A percentile compares a stretch with the other conserved stretches of the same genome.
These are phyloP conservation scores for Ceratobasidium sp. DNA, from an alignment of 1,284 basidiomycete species.

Conservation along the genomic window DNA sequence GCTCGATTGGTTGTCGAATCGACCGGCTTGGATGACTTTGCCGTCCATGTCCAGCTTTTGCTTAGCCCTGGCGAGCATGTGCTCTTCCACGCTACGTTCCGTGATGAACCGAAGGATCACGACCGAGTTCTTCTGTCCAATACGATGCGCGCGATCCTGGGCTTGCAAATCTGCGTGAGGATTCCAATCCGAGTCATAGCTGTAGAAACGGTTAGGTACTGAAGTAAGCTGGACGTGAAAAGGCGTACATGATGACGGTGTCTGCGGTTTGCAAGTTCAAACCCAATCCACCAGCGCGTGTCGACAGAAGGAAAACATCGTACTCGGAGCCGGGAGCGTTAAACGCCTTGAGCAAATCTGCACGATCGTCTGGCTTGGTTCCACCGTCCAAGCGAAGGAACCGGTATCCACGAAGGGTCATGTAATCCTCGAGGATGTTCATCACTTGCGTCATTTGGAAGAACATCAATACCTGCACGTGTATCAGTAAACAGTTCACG, in stretches of 20 bases:
- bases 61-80: constrained; percentile 93
- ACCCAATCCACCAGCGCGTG: constrained; percentile 96
- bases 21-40: constrained; percentile 99
- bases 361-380: constrained; percentile 98
- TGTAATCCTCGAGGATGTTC: constrained; percentile 99
- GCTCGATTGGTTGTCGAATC: constrained; percentile 98
- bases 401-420: constrained; percentile 90
- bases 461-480: constrained; percentile 89
- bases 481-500: neutral
- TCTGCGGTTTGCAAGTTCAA: constrained; percentile 98
- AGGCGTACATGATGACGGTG: constrained; percentile 95
- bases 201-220: constrained; percentile 49
- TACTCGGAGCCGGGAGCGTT: constrained; percentile 92
- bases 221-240: constrained; percentile 43
- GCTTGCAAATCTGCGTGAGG: constrained; percentile 98
- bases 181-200: constrained; percentile 92
- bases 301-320: constrained; percentile 96
- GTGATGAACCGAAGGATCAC: constrained; percentile 97
- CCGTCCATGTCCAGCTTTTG: constrained; percentile 99
- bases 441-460: constrained; percentile 99
- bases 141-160: constrained; percentile 99
- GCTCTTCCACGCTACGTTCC: constrained; percentile 97
- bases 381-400: constrained; percentile 97
- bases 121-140: constrained; percentile 98
- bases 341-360: constrained; percentile 88